Evolutionary conservation across 1,284 basidiomycete genomes (phyloP).

Genomic region (Boletus subluridellus): DNA sequence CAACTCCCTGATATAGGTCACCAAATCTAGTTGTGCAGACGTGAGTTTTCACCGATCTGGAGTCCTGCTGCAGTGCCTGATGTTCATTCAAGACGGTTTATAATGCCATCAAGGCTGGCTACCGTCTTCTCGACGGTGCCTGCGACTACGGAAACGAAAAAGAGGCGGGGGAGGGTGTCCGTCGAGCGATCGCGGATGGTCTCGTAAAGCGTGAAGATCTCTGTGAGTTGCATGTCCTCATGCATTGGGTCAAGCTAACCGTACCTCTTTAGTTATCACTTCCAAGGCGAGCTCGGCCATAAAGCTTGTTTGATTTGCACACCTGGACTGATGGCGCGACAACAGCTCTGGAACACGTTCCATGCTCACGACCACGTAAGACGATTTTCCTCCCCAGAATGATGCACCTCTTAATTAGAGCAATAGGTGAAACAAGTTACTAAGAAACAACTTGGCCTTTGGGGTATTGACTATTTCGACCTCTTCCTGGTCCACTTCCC

Average conservation of each 20-base stretch:
- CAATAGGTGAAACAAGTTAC: conserved; percentile 50
- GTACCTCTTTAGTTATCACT: conserved; percentile 52
- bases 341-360: conserved; percentile 79
- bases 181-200: conserved; percentile 71
- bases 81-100: conserved; percentile 51
- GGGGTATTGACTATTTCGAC: conserved; percentile 80
- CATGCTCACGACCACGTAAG: conserved; percentile 67
- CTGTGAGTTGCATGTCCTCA: conserved; percentile 49
- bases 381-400: neutral
- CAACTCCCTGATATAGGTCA: conserved; percentile 43
- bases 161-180: conserved; percentile 75
- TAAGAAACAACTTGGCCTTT: conserved; percentile 64
- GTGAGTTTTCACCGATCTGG: conserved; percentile 35
- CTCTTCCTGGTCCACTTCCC: conserved; percentile 80
- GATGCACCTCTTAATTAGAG: neutral
- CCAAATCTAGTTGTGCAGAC: conserved; percentile 55
- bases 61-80: conserved; percentile 2
- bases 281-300: conserved; percentile 49
- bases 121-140: conserved; percentile 81
- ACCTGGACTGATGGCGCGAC: neutral
- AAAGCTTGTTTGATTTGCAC: neutral
- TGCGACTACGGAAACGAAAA: conserved; percentile 85
- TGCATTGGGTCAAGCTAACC: conserved; percentile 4
- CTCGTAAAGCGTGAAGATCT: conserved; percentile 73
- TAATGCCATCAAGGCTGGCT: conserved; percentile 68